A percentile compares a stretch with the other conserved stretches of the same genome.
Conservation (phyloP, 306 rosid genomes). For the Glycine tomentella region DNA sequence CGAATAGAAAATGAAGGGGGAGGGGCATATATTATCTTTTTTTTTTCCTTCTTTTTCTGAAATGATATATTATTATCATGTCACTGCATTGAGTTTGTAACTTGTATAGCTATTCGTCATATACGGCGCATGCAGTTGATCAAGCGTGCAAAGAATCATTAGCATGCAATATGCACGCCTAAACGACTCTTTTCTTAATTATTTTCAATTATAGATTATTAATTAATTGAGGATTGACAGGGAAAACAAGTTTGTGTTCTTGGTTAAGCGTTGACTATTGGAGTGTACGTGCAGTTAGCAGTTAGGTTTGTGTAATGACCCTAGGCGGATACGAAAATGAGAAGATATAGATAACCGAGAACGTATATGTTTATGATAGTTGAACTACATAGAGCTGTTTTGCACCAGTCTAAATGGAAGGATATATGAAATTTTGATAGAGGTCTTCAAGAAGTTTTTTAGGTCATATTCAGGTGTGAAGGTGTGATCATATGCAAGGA, state of each 20-base stretch:
- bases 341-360: background rate
- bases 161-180: slow-evolving; percentile 36
- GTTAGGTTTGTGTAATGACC: background rate
- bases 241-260: slow-evolving; percentile 25
- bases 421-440: background rate
- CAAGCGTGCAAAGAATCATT: slow-evolving; percentile 41
- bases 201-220: background rate
- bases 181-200: background rate
- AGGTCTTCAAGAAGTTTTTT: background rate
- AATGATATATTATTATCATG: too few species aligned
- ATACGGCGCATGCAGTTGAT: slow-evolving; percentile 35
- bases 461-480: background rate
- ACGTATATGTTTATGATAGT: background rate
- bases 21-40: background rate
- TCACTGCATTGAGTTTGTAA: background rate
- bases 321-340: background rate
- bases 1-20: background rate
- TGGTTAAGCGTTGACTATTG: slow-evolving; percentile 30
- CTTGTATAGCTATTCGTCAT: background rate
- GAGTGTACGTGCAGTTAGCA: background rate
- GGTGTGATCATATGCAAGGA: background rate
- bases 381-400: background rate
- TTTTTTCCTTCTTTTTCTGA: too few species aligned
- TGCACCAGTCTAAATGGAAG: background rate
- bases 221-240: slow-evolving; percentile 30